Base-by-base conservation (phyloP, 2,329 filamentous ascomycete genomes). In the Hortaea werneckii region DNA sequence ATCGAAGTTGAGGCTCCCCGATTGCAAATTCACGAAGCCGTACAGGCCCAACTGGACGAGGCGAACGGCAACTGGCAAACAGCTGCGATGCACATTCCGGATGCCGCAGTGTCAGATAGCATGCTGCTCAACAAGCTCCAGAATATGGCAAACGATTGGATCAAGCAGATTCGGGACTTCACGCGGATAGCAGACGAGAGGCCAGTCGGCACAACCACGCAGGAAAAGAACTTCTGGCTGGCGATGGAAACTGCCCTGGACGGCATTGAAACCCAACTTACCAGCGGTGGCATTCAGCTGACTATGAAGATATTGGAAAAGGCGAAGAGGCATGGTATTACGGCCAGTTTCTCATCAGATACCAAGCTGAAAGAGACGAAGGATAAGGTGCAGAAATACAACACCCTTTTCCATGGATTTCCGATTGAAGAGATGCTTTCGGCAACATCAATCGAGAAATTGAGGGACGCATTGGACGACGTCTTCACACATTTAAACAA, bases 181-280 rank as follows among this genome's bases (percentile, higher is more conserved):
- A 98, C 92, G 35, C 94, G 94, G 68, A 85, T 95, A 73, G 87
- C 87, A 37, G 82, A 88, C 59, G 92, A 98, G 58, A 81, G 87
- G 1, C 63, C 82, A 64, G 75, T 77, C 54, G 76, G 81, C 29
- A 94, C 88, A 20, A 92, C 92, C 29, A 90, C 87, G 46, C 92
- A 96, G 65, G 92, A 99, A 66, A 95, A 98, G 66, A 95, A 95
- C 66, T 98, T 98, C 62, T 99, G 92, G 92, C 67, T 98, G 42
- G 94, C 88, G 1, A 95, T 98, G 85, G 94, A 98, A 66, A 85
- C 83, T 11, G 87, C 89, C 4, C 69, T 99, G 52, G 89, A 95
- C 64, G 84, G 84, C 28, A 95, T 99, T 49, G 90, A 95, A 64
- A 79, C 76, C 37, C 90, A 96, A 65, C 76, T 98, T 46, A 77